phyloP scores from a whole-genome alignment of 176 grass and related monocot genomes.

The Poa pratensis region DNA sequence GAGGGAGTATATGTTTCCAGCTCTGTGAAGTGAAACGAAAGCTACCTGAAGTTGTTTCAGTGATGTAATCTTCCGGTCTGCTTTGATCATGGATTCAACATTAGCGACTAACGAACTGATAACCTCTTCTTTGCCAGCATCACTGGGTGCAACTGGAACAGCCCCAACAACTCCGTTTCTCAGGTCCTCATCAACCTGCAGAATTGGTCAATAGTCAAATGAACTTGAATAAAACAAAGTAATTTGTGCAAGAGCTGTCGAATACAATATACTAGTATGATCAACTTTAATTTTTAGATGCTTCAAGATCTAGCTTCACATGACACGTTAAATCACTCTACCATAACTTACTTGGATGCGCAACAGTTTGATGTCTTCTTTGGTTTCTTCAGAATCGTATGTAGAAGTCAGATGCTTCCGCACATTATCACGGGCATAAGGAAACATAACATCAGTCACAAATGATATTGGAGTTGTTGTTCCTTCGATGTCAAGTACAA shows the following conservation, averaged over 20 bases:
- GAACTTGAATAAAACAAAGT: slow-evolving; percentile 38
- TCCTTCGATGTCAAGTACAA: slow-evolving; percentile 95
- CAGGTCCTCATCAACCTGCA: slow-evolving; percentile 84
- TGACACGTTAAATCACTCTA: slow-evolving; percentile 4
- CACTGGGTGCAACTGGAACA: slow-evolving; percentile 66
- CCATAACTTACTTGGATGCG: slow-evolving; percentile 71
- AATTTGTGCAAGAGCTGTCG: slow-evolving; percentile 1
- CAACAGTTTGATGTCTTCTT: slow-evolving; percentile 90
- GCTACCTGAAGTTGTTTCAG: slow-evolving; percentile 98
- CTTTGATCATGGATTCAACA: slow-evolving; percentile 94
- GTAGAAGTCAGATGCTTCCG: slow-evolving; percentile 79
- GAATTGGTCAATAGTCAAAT: slow-evolving; percentile 31
- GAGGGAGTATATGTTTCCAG: slow-evolving; percentile 23
- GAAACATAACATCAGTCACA: slow-evolving; percentile 91
- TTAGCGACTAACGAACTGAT: slow-evolving; percentile 80
- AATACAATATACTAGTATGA: slow-evolving; percentile 7
- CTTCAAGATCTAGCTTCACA: slow-evolving; percentile 23
- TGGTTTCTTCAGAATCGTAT: slow-evolving; percentile 77
- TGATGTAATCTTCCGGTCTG: slow-evolving; percentile 92
- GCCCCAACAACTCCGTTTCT: slow-evolving; percentile 65
- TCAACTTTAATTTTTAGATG: neutral
- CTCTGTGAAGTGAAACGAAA: slow-evolving; percentile 19
- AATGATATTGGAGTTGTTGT: slow-evolving; percentile 97
- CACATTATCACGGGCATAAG: slow-evolving; percentile 93
- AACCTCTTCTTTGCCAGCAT: slow-evolving; percentile 70